phyloP scores from a whole-genome alignment of 2,329 filamentous ascomycete species.

The Beauveria rudraprayagi region DNA sequence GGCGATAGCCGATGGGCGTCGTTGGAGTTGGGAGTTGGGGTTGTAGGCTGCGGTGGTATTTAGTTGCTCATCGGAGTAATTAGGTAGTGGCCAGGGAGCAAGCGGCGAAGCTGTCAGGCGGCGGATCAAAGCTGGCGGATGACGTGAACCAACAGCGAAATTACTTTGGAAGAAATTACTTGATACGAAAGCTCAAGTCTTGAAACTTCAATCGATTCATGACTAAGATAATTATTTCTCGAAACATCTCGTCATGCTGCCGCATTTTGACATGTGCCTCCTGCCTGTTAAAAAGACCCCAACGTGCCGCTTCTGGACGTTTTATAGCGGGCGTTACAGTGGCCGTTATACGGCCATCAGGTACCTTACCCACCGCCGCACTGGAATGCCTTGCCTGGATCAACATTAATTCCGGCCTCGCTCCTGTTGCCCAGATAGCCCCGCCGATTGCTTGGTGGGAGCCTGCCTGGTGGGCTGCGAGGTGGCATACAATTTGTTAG shows the following conservation, averaged over 20 bases:
- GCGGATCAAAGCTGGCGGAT: not conserved
- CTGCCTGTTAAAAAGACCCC: not conserved
- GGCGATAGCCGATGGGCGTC: not conserved
- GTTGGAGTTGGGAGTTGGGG: not conserved
- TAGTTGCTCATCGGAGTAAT: no score
- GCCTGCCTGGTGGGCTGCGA: not conserved
- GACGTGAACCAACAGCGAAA: not conserved
- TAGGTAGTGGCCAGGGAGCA: no score
- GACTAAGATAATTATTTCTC: no score
- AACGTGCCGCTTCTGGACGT: not conserved
- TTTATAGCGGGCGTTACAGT: not conserved
- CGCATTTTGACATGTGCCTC: not conserved
- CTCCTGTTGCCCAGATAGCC: not conserved
- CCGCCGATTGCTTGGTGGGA: slow-evolving; percentile 3
- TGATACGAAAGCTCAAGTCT: no score
- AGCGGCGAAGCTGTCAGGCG: no score
- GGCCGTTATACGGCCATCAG: no score
- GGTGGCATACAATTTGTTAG: slow-evolving; percentile 9
- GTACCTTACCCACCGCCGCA: not conserved
- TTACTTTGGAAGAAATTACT: not conserved
- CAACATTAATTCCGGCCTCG: slow-evolving; percentile 13
- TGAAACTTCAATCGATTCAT: no score
- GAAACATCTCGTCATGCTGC: not conserved
- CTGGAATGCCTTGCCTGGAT: slow-evolving; percentile 3
- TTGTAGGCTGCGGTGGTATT: not conserved